Evolutionary conservation across 495 filamentous ascomycete genomes (phyloP).

Genomic region (Lasiosphaeriaceae sp.): DNA sequence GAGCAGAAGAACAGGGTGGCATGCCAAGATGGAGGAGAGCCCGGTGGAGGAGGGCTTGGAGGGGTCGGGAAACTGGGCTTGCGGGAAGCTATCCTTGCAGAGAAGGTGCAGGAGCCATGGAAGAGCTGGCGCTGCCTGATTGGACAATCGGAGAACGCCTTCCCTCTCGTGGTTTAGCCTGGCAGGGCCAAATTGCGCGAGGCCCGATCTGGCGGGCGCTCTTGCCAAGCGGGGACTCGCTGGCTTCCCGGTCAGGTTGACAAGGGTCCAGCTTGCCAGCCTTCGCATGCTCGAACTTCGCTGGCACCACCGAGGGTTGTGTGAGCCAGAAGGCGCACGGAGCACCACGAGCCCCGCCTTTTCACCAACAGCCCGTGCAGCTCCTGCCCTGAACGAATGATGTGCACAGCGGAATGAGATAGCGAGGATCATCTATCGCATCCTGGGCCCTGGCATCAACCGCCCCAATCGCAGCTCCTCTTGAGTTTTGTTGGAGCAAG

Average conservation of each 20-base stretch:
- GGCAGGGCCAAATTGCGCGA: constrained; percentile 12
- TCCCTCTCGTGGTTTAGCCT: constrained; percentile 13
- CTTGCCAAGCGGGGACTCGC: background rate
- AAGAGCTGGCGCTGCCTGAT: constrained; percentile 10
- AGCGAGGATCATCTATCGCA: too few relatives aligned
- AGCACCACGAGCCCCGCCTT: background rate
- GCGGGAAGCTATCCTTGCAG: constrained; percentile 10
- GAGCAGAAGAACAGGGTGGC: background rate
- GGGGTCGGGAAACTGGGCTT: background rate
- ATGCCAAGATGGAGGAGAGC: background rate
- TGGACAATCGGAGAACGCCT: constrained; percentile 5
- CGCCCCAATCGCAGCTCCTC: too few relatives aligned
- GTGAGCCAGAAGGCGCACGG: background rate
- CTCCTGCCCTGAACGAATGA: background rate
- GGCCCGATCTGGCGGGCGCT: constrained; percentile 5
- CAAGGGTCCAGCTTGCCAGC: too few relatives aligned
- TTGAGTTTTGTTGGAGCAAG: too few relatives aligned
- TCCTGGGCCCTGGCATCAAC: too few relatives aligned
- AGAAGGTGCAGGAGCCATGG: constrained; percentile 6
- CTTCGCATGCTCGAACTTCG: too few relatives aligned
- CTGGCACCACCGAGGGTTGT: background rate
- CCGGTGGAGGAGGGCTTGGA: background rate
- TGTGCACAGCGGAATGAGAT: background rate
- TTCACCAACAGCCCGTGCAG: background rate
- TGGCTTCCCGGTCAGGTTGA: too few relatives aligned